Conservation (phyloP, 331 rosid species). For the Quercus phellos region DNA sequence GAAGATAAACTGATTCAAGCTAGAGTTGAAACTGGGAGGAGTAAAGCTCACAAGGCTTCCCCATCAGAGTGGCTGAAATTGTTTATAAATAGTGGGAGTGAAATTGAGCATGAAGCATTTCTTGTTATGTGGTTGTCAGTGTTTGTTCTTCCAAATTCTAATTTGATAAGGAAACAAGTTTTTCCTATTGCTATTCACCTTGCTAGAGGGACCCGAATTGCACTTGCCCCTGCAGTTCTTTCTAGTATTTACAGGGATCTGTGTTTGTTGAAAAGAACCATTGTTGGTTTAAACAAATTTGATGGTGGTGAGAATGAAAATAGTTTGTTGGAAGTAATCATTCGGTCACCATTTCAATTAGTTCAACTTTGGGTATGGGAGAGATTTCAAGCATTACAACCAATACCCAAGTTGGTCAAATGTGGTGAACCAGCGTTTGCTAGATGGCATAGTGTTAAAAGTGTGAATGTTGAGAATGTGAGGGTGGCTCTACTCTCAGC, state of each 20-base stretch:
- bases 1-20: conserved; percentile 21
- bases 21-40: conserved; percentile 3
- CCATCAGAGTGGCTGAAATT: conserved; percentile 13
- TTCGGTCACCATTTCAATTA: conserved; percentile 36
- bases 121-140: conserved; percentile 39
- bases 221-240: neutral
- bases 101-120: conserved; percentile 49
- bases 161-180: neutral
- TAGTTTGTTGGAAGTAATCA: neutral
- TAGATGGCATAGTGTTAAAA: conserved; percentile 22
- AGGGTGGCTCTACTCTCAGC: conserved; percentile 24
- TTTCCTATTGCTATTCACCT: conserved; percentile 42
- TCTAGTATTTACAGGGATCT: conserved; percentile 43
- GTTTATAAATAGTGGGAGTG: conserved; percentile 27
- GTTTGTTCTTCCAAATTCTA: conserved; percentile 29
- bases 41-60: neutral
- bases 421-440: conserved; percentile 29
- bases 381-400: conserved; percentile 37
- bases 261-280: conserved; percentile 15
- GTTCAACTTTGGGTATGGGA: conserved; percentile 55
- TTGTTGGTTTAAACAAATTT: neutral
- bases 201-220: conserved; percentile 11
- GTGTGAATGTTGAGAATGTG: conserved; percentile 16
- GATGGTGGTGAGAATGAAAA: neutral
- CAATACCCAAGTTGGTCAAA: conserved; percentile 5